A percentile compares a stretch with the other conserved stretches of the same genome.
Evolutionary conservation across 768 basidiomycete genomes (phyloP).

Genomic region (Boletus coccyginus): DNA sequence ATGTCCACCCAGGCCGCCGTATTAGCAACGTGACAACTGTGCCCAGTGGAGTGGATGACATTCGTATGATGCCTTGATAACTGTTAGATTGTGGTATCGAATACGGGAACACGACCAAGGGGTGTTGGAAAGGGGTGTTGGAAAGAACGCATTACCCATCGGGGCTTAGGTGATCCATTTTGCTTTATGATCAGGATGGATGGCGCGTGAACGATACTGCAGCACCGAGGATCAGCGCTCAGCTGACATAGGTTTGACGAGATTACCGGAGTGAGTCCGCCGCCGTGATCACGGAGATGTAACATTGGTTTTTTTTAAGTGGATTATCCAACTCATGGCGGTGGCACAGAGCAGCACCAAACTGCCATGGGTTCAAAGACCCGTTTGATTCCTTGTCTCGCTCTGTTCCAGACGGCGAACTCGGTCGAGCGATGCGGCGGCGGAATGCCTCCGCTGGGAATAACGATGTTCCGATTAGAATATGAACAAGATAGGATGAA

Average conservation of each 20-base stretch:
- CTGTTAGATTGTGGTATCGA: neutral
- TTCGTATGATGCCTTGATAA: neutral
- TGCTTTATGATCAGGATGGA: no score
- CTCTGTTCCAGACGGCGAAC: constrained; percentile 11
- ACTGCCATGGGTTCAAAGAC: neutral
- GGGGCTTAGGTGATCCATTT: no score
- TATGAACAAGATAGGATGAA: constrained; percentile 4
- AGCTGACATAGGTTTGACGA: neutral
- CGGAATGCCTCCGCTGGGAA: constrained; percentile 16
- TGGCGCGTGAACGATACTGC: neutral
- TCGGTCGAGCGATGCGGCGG: neutral
- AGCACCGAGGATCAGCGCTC: neutral
- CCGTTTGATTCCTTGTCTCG: neutral
- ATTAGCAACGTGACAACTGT: neutral
- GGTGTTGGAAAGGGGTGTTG: no score
- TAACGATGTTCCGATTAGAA: constrained; percentile 7
- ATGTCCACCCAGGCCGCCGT: neutral
- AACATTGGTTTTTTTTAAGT: neutral
- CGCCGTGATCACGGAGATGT: neutral
- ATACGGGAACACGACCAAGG: neutral
- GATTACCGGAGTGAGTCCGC: neutral
- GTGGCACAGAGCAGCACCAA: no score
- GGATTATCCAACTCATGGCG: neutral
- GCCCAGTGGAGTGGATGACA: neutral
- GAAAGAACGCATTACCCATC: no score